Base-by-base conservation (phyloP, 352 stramenopile species). In the Pythium vanterpoolii region DNA sequence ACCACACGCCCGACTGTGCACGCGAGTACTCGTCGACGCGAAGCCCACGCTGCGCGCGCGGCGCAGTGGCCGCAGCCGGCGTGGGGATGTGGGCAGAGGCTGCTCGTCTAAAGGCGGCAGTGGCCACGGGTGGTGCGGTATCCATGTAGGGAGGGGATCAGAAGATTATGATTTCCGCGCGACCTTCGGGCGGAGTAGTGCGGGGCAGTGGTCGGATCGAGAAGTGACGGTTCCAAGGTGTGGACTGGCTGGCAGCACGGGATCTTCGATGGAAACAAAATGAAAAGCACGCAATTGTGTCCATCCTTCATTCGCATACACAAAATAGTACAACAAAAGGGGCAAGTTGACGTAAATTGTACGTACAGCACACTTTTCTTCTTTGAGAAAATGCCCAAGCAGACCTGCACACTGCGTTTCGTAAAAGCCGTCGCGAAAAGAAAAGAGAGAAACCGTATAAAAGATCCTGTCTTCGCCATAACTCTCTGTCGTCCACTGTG, bases 1-100 rank as follows among this genome's bases (percentile, higher is more conserved):
- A 90, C 74, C 76, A 90, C 14, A 90, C 74, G 52, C 80, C 71
- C 1, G 73, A 76, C 33, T 74, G 51, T 10, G 66, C 71, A 24
- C 71, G 68, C 36, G 76, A 71, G 76, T 80, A 84, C 42, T 74
- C 68, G 34, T 79, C 69, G 58, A 88, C 75, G 56, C 60, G 69
- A 13, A 88, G 66, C 6, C 45, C 46, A 10, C 75, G 75, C 39
- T 8, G 16, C 19, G 36, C 61, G 28, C 58, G 48, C 19, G 58
- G 13, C 27, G n/a, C n/a, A n/a, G n/a, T n/a, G n/a, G n/a, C n/a
- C n/a, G n/a, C n/a, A n/a, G n/a, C n/a, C n/a, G 44, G 19, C 39
- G 30, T 6, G 26, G 45, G 13, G 18, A 14, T 11, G 28, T 5
- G 46, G 27, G 26, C 21, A 34, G 38, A 8, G 31, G 42, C 10